These are phyloP conservation scores for Pythium pyrilobum DNA, from an alignment of 352 stramenopile genomes.

Conservation along the genomic window DNA sequence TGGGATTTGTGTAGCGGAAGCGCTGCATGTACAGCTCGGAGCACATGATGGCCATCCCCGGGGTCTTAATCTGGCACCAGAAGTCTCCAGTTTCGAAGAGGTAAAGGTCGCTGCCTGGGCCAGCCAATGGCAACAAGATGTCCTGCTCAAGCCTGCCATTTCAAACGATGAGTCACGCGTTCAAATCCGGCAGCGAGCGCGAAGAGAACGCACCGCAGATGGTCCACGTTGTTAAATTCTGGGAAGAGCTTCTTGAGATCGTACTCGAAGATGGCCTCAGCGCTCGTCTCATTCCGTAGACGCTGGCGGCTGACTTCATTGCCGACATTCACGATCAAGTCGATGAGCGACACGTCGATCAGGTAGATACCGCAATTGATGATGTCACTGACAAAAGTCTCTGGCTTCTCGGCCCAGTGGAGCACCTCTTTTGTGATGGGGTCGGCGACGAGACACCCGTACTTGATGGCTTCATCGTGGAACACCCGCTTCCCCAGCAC, in stretches of 20 bases:
- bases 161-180: constrained; percentile 3
- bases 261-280: constrained; percentile 64
- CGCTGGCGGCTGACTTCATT: constrained; percentile 77
- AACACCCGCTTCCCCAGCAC: constrained; percentile 86
- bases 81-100: constrained; percentile 85
- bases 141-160: constrained; percentile 75
- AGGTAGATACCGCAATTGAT: constrained; percentile 90
- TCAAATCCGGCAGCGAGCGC: too few relatives aligned
- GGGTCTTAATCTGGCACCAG: constrained; percentile 90
- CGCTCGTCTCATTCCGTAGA: constrained; percentile 68
- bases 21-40: constrained; percentile 90
- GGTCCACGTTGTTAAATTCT: constrained; percentile 84
- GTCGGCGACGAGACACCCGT: constrained; percentile 81
- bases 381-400: constrained; percentile 88
- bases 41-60: constrained; percentile 86
- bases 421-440: constrained; percentile 75
- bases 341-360: constrained; percentile 77
- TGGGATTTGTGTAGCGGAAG: constrained; percentile 88
- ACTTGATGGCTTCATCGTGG: constrained; percentile 86
- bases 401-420: constrained; percentile 86
- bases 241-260: constrained; percentile 86
- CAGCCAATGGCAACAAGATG: constrained; percentile 73
- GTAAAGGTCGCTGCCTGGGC: constrained; percentile 57
- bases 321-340: constrained; percentile 69
- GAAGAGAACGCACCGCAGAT: constrained; percentile 44